These are phyloP conservation scores for Xylaria sp. DNA, from an alignment of 2,329 filamentous ascomycete genomes.

Conservation along the genomic window DNA sequence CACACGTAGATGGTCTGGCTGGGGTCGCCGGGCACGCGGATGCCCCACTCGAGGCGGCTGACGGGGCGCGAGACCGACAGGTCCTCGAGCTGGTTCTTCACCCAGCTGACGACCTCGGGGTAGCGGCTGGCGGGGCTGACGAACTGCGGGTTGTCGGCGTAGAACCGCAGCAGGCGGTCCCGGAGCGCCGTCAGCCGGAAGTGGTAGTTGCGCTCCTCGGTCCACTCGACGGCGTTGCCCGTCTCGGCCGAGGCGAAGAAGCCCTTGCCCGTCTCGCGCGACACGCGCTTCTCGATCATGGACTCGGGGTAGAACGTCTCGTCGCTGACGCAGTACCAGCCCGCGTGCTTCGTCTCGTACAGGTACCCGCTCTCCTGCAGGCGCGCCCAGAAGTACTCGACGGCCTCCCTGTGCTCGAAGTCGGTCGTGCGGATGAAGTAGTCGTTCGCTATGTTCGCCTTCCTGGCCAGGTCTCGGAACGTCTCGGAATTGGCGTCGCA, in stretches of 20 bases:
- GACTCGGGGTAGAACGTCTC: conserved; percentile 91
- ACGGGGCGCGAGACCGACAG: conserved; percentile 85
- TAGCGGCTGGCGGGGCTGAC: conserved; percentile 74
- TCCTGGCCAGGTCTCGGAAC: conserved; percentile 74
- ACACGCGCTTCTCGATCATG: conserved; percentile 71
- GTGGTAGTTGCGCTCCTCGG: conserved; percentile 90
- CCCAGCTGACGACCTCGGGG: conserved; percentile 77
- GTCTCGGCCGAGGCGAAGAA: conserved; percentile 85
- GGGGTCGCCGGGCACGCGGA: conserved; percentile 81
- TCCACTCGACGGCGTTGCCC: conserved; percentile 92
- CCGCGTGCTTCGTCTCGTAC: conserved; percentile 83
- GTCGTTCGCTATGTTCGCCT: conserved; percentile 73
- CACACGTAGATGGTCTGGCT: conserved; percentile 96
- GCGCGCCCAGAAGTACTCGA: conserved; percentile 86
- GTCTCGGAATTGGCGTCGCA: conserved; percentile 82
- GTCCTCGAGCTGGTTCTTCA: conserved; percentile 78
- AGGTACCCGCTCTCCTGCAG: conserved; percentile 76
- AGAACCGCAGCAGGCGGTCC: conserved; percentile 79
- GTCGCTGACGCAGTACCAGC: conserved; percentile 96
- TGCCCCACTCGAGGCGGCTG: conserved; percentile 81
- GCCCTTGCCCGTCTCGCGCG: conserved; percentile 80
- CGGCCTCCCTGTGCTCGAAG: conserved; percentile 76
- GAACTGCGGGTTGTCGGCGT: conserved; percentile 75
- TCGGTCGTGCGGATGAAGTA: conserved; percentile 94
- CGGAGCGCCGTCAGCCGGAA: conserved; percentile 85